These are phyloP conservation scores for Rutstroemia sydowiana DNA, from an alignment of 2,329 filamentous ascomycete genomes.

Conservation along the genomic window DNA sequence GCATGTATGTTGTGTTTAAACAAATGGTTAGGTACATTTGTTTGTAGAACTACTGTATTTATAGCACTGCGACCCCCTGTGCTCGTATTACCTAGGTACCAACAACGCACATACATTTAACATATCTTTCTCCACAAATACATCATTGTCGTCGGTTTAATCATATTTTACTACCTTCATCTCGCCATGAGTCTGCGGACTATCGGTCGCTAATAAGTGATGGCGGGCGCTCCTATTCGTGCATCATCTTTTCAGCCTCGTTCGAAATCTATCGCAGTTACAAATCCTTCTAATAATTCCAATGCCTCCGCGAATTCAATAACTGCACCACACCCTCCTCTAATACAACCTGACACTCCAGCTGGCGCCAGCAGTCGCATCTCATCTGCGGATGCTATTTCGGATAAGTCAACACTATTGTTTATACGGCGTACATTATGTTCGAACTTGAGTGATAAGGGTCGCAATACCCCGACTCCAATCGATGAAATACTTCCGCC, in stretches of 20 bases:
- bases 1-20: too few relatives aligned
- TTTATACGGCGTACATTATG: conserved; percentile 82
- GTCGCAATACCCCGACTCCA: conserved; percentile 44
- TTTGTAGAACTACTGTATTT: too few relatives aligned
- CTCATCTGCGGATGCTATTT: conserved; percentile 45
- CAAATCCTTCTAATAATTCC: not conserved
- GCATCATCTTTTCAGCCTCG: conserved; percentile 11
- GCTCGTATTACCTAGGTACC: not conserved
- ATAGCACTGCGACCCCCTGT: not conserved
- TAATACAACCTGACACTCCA: conserved; percentile 15
- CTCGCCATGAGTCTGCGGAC: conserved; percentile 2
- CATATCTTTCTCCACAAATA: conserved; percentile 60
- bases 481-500: conserved; percentile 82
- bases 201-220: not conserved
- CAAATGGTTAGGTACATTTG: too few relatives aligned
- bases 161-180: not conserved
- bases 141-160: not conserved
- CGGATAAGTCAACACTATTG: conserved; percentile 70
- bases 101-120: not conserved
- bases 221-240: conserved; percentile 7
- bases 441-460: conserved; percentile 57
- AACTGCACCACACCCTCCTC: conserved; percentile 1
- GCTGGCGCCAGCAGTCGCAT: conserved; percentile 29
- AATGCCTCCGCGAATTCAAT: not conserved
- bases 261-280: conserved; percentile 2